Conservation (phyloP, 2,329 filamentous ascomycete genomes). For the Ustulina deusta region DNA sequence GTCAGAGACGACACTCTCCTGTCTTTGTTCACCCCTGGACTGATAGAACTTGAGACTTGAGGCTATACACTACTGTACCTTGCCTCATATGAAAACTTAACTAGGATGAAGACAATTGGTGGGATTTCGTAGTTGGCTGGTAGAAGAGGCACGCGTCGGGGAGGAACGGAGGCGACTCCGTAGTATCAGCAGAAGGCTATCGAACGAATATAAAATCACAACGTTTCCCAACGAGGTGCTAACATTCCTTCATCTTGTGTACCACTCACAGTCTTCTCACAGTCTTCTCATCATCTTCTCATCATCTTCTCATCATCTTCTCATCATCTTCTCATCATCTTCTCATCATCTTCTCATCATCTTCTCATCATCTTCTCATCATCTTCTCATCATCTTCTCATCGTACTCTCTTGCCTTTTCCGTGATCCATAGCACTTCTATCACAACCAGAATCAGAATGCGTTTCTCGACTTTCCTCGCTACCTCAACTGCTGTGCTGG, state of each 20-base stretch:
- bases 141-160: neutral
- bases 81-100: neutral
- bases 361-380: no score
- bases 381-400: neutral
- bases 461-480: neutral
- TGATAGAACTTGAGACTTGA: neutral
- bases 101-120: neutral
- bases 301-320: no score
- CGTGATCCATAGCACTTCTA: neutral
- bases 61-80: neutral
- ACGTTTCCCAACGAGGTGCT: neutral
- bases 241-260: neutral
- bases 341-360: no score
- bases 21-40: neutral
- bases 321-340: conserved; percentile 2
- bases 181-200: neutral
- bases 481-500: neutral
- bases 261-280: neutral
- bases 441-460: neutral
- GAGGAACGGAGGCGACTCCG: neutral
- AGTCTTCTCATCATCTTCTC: no score
- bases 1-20: neutral
- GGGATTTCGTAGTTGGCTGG: neutral
- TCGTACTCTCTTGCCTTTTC: neutral
- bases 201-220: conserved; percentile 6